Conservation (phyloP, 164 flowering plant species). For the Litsea cubeba region DNA sequence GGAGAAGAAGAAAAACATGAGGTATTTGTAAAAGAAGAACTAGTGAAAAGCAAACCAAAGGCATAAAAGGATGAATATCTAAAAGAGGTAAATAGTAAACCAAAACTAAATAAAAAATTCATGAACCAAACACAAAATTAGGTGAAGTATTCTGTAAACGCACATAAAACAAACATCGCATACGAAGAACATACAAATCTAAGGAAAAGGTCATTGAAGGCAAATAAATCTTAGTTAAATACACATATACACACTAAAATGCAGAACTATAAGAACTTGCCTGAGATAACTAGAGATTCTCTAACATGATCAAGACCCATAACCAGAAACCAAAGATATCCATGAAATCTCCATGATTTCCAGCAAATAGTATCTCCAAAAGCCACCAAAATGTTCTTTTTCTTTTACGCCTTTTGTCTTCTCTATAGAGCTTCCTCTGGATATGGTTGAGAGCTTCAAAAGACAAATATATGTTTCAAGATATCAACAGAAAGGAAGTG, state of each 20-base stretch:
- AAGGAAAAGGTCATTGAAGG: no score
- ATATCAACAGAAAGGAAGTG: not conserved
- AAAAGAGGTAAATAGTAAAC: not conserved
- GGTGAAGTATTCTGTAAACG: not conserved
- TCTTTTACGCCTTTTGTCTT: not conserved
- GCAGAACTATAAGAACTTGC: not conserved
- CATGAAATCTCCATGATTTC: not conserved
- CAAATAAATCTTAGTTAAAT: not conserved
- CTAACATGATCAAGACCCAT: not conserved
- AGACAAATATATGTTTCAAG: not conserved
- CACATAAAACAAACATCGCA: not conserved
- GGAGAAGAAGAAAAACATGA: not conserved
- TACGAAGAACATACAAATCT: not conserved
- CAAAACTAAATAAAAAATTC: no score
- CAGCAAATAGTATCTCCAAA: not conserved
- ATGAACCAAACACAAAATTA: not conserved
- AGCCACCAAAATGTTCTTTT: not conserved
- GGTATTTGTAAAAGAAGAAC: not conserved
- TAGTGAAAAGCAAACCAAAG: not conserved
- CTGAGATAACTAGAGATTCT: not conserved
- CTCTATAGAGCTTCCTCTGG: not conserved
- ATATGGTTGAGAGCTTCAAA: not conserved
- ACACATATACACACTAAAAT: not conserved
- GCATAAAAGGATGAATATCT: not conserved
- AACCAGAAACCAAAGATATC: not conserved